A percentile compares a stretch with the other conserved stretches of the same genome.
These are phyloP conservation scores for Cucumis cinereus DNA, from an alignment of 306 rosid genomes.

Conservation along the genomic window DNA sequence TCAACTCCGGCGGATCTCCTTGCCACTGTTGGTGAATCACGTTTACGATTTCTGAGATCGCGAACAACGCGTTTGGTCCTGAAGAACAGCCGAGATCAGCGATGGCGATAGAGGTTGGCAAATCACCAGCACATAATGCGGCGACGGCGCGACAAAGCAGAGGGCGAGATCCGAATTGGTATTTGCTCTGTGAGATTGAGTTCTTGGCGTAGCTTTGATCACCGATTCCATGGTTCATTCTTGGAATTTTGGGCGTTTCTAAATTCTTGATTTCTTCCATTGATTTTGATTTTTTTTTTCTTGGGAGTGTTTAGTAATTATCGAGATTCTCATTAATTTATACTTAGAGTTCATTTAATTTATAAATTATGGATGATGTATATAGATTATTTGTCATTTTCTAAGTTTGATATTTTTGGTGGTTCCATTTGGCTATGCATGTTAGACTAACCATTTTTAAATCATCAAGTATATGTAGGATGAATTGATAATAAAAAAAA, in stretches of 20 bases:
- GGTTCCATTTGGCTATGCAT: neutral
- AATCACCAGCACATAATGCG: neutral
- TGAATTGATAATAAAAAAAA: no score
- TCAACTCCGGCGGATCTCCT: slow-evolving; percentile 2
- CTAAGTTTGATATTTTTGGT: neutral
- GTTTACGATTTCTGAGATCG: slow-evolving; percentile 7
- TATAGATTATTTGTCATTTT: neutral
- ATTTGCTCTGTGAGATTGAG: neutral
- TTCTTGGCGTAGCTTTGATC: slow-evolving; percentile 3
- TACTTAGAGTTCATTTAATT: neutral
- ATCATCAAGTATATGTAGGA: no score
- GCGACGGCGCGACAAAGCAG: neutral
- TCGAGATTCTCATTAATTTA: neutral
- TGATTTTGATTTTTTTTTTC: no score
- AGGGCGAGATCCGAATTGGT: neutral
- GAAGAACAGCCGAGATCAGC: slow-evolving; percentile 20
- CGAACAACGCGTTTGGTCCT: slow-evolving; percentile 7
- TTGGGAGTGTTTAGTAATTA: neutral
- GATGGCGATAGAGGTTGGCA: neutral
- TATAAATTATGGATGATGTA: neutral
- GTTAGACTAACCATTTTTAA: no score
- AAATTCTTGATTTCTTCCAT: neutral
- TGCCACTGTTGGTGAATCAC: neutral
- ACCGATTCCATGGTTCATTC: slow-evolving; percentile 4
- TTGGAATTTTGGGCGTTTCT: neutral